Base-by-base conservation (phyloP, 1,284 basidiomycete species). In the Ganoderma lucidum region DNA sequence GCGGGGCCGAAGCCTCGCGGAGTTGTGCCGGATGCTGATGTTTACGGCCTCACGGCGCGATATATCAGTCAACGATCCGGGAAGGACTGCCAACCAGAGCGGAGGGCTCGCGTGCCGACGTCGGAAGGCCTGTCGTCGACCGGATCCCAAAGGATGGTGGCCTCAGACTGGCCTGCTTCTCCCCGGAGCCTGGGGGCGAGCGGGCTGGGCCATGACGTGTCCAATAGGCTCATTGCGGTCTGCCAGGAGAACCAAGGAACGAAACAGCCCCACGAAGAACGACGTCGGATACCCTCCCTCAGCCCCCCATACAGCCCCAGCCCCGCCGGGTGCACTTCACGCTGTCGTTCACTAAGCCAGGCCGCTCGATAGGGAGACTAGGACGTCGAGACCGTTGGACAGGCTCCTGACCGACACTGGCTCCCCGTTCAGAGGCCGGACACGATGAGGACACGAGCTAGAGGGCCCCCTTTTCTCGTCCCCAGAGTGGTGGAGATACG, bases 21-120 rank as follows among this genome's bases (percentile, higher is more conserved):
- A 71, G 67, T 69, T 71, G 64, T 56, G 65, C 66, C 44, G 64
- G 70, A 68, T 61, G 64, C 42, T 64, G 45, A 68, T 63, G 45
- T 60, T 45, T n/a, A n/a, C 35, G 37, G 56, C 32, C 35, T n/a
- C 37, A 17, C 19, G 39, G 32, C 17, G n/a, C 37, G 37, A 59
- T 59, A 59, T 59, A 59, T 59, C 32, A 3, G 17, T 39, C 35
- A 64, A 44, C 35, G 30, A 51, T 61, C 28, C 53, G 28, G 53
- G 53, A 56, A 56, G 53, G 28, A 35, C 6, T 6, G 30, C 28
- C 17, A 6, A 56, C 56, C 64, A 53, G 60, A 53, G 53, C 23
- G 37, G 53, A 19, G 17, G 53, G 32, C 30, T 56, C 53, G 48
- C 48, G 48, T 53, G 48, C 48, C 53, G 30, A 30, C 28, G 30